Percentiles rank a stretch among this genome's conserved stretches.
phyloP scores from a whole-genome alignment of 495 filamentous ascomycete species.

The Mytilinidion resinicola region DNA sequence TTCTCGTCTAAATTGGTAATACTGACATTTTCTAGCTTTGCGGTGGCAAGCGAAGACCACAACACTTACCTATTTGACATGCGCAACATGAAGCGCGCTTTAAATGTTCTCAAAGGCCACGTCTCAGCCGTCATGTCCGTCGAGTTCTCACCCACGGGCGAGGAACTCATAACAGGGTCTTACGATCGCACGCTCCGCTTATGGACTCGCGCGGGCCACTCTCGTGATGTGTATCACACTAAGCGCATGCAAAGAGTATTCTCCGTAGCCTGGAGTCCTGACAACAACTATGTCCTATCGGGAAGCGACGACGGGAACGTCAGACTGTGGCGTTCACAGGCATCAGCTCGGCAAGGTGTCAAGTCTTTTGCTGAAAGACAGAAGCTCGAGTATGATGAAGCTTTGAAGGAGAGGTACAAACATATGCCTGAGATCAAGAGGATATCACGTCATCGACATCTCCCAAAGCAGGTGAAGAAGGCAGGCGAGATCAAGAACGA shows the following conservation, averaged over 20 bases:
- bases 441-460: constrained; percentile 82
- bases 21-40: constrained; percentile 43
- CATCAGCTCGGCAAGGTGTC: constrained; percentile 77
- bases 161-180: constrained; percentile 84
- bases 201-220: constrained; percentile 78
- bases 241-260: constrained; percentile 98
- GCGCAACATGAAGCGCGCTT: constrained; percentile 71
- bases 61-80: constrained; percentile 82
- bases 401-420: constrained; percentile 72
- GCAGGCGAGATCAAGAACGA: constrained; percentile 92
- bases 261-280: constrained; percentile 73
- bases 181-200: constrained; percentile 79
- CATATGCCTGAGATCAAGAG: constrained; percentile 96
- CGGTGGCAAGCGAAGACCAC: constrained; percentile 72
- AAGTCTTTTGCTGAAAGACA: constrained; percentile 76
- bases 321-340: constrained; percentile 83
- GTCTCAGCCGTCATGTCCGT: constrained; percentile 97
- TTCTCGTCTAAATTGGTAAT: not conserved
- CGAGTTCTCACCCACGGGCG: constrained; percentile 88
- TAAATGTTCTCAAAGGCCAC: constrained; percentile 93
- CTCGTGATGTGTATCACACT: constrained; percentile 91
- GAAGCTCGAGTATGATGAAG: constrained; percentile 86
- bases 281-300: constrained; percentile 78
- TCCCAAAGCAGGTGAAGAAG: constrained; percentile 95
- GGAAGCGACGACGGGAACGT: constrained; percentile 92